Conservation (phyloP, 176 grass and related monocot genomes). For the Thinopyrum elongatum region DNA sequence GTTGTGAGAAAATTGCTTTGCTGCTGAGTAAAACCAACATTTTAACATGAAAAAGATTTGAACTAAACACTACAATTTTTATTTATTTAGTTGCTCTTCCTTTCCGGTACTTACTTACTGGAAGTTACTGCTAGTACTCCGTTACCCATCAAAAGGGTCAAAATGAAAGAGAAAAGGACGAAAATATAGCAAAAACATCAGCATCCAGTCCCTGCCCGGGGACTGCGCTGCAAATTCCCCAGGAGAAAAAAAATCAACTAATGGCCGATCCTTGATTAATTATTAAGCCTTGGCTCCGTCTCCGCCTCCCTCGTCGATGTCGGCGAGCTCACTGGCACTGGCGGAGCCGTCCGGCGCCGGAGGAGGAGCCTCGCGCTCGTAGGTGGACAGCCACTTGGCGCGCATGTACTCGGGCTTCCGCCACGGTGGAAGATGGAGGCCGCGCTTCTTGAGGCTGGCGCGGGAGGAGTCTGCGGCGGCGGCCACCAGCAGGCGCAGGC, state of each 20-base stretch:
- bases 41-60: not conserved
- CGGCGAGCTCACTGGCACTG: slow-evolving; percentile 55
- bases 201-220: slow-evolving; percentile 18
- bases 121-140: slow-evolving; percentile 26
- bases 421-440: slow-evolving; percentile 79
- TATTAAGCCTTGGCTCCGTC: slow-evolving; percentile 22
- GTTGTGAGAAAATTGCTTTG: not conserved
- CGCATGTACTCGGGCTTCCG: slow-evolving; percentile 91
- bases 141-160: slow-evolving; percentile 24
- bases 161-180: not conserved
- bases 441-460: slow-evolving; percentile 80
- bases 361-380: slow-evolving; percentile 38
- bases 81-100: slow-evolving; percentile 13
- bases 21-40: not conserved
- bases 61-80: slow-evolving; percentile 28
- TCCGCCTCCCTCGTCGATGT: slow-evolving; percentile 23
- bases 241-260: slow-evolving; percentile 1
- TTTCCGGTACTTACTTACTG: slow-evolving; percentile 19
- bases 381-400: slow-evolving; percentile 84
- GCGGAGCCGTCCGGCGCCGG: not conserved
- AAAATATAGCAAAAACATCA: not conserved
- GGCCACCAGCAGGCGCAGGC: slow-evolving; percentile 65
- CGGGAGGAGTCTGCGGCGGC: slow-evolving; percentile 55
- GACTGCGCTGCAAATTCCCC: slow-evolving; percentile 25
- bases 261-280: slow-evolving; percentile 15